Evolutionary conservation across 1,284 basidiomycete species (phyloP).

Genomic region (Pisolithus thermaeus): DNA sequence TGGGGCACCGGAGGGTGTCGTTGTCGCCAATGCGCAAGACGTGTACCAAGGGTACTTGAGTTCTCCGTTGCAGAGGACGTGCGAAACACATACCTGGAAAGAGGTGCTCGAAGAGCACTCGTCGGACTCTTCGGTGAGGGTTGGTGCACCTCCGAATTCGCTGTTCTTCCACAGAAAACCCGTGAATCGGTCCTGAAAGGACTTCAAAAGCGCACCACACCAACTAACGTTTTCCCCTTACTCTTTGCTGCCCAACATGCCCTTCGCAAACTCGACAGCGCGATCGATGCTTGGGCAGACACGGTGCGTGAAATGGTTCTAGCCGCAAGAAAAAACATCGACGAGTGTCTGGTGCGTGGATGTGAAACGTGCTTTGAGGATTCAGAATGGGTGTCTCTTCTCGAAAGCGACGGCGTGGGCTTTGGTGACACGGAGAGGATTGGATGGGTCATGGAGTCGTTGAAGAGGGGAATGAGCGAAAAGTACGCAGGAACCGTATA

Average conservation of each 20-base stretch:
- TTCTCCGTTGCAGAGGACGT: slow-evolving; percentile 76
- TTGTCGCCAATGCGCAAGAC: slow-evolving; percentile 73
- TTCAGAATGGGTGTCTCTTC: slow-evolving; percentile 65
- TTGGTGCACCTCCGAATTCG: slow-evolving; percentile 81
- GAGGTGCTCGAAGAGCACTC: slow-evolving; percentile 67
- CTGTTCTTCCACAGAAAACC: slow-evolving; percentile 57
- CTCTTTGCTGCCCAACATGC: slow-evolving; percentile 65
- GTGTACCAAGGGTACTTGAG: slow-evolving; percentile 75
- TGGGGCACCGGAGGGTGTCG: slow-evolving; percentile 77
- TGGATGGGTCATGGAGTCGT: slow-evolving; percentile 61
- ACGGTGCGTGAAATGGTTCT: slow-evolving; percentile 59
- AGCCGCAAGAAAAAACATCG: slow-evolving; percentile 51
- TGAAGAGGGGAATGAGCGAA: slow-evolving; percentile 54
- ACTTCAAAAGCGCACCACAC: slow-evolving; percentile 60
- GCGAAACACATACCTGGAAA: slow-evolving; percentile 63
- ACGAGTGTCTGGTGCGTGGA: slow-evolving; percentile 54
- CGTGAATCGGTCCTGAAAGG: slow-evolving; percentile 67
- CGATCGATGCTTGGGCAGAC: slow-evolving; percentile 67
- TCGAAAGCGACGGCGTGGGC: slow-evolving; percentile 62
- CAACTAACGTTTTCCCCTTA: slow-evolving; percentile 59
- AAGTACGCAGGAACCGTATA: slow-evolving; percentile 64
- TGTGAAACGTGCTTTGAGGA: slow-evolving; percentile 61
- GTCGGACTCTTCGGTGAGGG: slow-evolving; percentile 79
- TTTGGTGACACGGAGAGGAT: slow-evolving; percentile 73
- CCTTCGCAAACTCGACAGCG: slow-evolving; percentile 44